phyloP scores from a whole-genome alignment of 257 asterid species.

The Nicotiana attenuata region DNA sequence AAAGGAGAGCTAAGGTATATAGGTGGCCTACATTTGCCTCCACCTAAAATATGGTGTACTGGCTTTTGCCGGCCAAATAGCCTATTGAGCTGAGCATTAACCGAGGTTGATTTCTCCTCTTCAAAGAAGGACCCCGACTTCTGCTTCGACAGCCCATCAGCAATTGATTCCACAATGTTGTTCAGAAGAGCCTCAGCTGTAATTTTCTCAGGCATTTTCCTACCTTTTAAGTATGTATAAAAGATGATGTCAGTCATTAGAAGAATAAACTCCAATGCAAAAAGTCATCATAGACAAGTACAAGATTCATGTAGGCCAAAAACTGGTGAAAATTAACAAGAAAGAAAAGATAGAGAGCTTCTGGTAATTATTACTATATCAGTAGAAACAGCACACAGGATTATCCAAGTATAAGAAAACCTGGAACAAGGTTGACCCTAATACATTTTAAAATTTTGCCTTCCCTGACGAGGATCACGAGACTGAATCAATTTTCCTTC shows the following conservation, averaged over 20 bases:
- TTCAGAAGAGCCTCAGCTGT: constrained; percentile 52
- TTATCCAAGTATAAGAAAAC: not conserved
- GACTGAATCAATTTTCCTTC: not conserved
- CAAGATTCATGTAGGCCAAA: not conserved
- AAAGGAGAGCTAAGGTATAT: not conserved
- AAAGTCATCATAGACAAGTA: not conserved
- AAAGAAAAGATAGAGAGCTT: not conserved
- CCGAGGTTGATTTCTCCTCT: constrained; percentile 40
- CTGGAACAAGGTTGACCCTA: not conserved
- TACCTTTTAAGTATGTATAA: constrained; percentile 4
- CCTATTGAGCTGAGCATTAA: constrained; percentile 38
- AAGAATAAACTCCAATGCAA: not conserved
- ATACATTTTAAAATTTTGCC: not conserved
- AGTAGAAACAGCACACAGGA: not conserved
- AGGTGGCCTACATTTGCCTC: constrained; percentile 63
- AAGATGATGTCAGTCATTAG: not conserved
- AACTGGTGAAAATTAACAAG: not conserved
- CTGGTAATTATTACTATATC: not conserved
- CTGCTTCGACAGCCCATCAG: constrained; percentile 53
- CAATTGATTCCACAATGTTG: constrained; percentile 56
- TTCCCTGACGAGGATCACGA: not conserved
- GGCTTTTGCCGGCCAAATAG: constrained; percentile 86
- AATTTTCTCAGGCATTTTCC: constrained; percentile 69
- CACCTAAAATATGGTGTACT: constrained; percentile 68
- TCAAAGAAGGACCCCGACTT: constrained; percentile 45